Evolutionary conservation across 495 filamentous ascomycete species (phyloP), one percentile per base, ranked within the genome.

Genomic region (Penicillium taxi): DNA sequence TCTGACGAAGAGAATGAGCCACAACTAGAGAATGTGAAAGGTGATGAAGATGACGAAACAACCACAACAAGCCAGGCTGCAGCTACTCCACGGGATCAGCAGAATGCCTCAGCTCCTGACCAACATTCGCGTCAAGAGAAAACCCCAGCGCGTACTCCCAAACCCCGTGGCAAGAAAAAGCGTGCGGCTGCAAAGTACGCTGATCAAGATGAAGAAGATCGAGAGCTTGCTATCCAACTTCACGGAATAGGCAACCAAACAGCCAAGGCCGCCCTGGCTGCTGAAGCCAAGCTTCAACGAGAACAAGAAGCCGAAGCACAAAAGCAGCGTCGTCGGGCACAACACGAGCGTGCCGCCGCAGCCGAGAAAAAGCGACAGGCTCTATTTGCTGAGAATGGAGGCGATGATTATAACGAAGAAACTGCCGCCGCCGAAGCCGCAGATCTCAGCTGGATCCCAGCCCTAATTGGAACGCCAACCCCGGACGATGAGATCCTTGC

Each of bases 201-300:
- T 21, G 71, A 93, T 49, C 91, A 98, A 70, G 88, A 95, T 50
- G 88, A 93, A 12, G 88, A 91, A 52, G 91, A 98, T 45, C 84
- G 88, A 26, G 76, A 72, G 22, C 70, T 89, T 1, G 87, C 88
- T 37, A 78, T 95, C 53, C 73, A 75, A 11, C 69, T 96, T 11
- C 78, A 95, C 8, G 91, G 91, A 26, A 79, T 83, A 9, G 66
- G 77, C 35, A 75, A 77, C 1, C 69, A 71, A 42, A 66, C 69
- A 7, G 57, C 66, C 33, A 75, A 66, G 42, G 64, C 63, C 2
- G 67, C 62, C 19, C 62, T 65, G 6, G 65, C 67, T n/a, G 64
- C 70, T 6, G 63, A 64, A 40, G 61, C 64, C 31, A 72, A 72
- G 51, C 69, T 61, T 16, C 58, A 66, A 19, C 70, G 69, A 16